Conservation (phyloP, 768 basidiomycete genomes). For the Rossbeevera mucosa region DNA sequence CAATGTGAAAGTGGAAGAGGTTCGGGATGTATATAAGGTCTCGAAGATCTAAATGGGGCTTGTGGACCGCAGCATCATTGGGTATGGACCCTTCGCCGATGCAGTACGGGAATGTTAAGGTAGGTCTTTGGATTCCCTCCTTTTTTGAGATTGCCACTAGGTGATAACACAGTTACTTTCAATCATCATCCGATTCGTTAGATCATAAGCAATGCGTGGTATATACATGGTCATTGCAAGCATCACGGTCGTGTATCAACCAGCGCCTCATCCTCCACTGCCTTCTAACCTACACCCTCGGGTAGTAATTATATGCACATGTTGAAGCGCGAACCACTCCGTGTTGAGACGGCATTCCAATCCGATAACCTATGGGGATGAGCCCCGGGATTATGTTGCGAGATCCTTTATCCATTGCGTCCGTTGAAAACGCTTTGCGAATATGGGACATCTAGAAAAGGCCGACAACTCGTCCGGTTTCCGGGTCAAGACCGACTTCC, state of each 20-base stretch:
- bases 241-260: background rate
- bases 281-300: conserved; percentile 10
- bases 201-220: conserved; percentile 1
- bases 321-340: conserved; percentile 39
- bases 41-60: too few relatives aligned
- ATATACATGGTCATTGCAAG: conserved; percentile 10
- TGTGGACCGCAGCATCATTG: too few relatives aligned
- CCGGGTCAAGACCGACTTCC: conserved; percentile 80
- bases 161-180: too few relatives aligned
- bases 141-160: too few relatives aligned
- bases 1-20: too few relatives aligned
- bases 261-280: background rate
- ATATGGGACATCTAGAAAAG: conserved; percentile 55
- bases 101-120: too few relatives aligned
- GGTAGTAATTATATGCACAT: conserved; percentile 25
- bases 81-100: too few relatives aligned
- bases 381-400: conserved; percentile 7
- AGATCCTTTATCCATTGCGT: conserved; percentile 2
- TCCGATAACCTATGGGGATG: conserved; percentile 12
- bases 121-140: too few relatives aligned
- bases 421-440: conserved; percentile 18
- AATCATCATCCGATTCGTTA: background rate
- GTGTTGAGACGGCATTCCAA: conserved; percentile 35
- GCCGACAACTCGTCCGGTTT: conserved; percentile 79
- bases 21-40: too few relatives aligned